Base-by-base conservation (phyloP, 2,329 filamentous ascomycete genomes). In the Curvularia verruculosa region DNA sequence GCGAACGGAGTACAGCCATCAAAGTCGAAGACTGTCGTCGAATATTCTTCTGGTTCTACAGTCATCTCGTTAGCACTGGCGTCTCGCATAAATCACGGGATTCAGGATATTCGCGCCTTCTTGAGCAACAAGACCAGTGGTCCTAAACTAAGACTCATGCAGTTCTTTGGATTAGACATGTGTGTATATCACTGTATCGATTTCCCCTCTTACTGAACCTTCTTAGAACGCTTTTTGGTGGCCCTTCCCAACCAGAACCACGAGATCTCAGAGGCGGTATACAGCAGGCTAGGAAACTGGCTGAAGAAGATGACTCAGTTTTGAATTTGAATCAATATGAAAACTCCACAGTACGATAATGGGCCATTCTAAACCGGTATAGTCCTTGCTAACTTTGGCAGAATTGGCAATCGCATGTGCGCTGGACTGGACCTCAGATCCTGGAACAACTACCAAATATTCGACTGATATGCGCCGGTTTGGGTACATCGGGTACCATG, bases 401-500 rank as follows among this genome's bases (percentile, higher is more conserved):
- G 80, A 84, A 84, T 55, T 84, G 82, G 81, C 77, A 79, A 64
- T 75, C 84, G 1, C 85, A 87, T 60, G 70, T 83, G 10, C 80
- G 79, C 21, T 87, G 84, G 84, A 87, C 85, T 0, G 85, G 84
- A 0, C 82, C 84, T 0, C 85, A 87, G 59, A 84, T 87, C 15
- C 75, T 81, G 45, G 79, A 75, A 52, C 85, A 87, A 51, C 66
- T 86, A 0, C 84, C 84, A 0, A 78, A 84, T 44, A 84, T 86
- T 56, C 83, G 81, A 31, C 66, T 87, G 2, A 76, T 87, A 15
- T 86, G 83, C 56, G 80, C 82, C 1, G 82, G 82, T 1, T 82
- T 87, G 80, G 85, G 85, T 0, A 87, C 84, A 0, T 82, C 82
- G 1, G 81, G 83, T 2, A 67, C 65, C 1, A 66, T 60, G 53